Evolutionary conservation across 2,329 filamentous ascomycete genomes (phyloP), one percentile per base, ranked within the genome.

Genomic region (Pseudogymnoascus sp.): DNA sequence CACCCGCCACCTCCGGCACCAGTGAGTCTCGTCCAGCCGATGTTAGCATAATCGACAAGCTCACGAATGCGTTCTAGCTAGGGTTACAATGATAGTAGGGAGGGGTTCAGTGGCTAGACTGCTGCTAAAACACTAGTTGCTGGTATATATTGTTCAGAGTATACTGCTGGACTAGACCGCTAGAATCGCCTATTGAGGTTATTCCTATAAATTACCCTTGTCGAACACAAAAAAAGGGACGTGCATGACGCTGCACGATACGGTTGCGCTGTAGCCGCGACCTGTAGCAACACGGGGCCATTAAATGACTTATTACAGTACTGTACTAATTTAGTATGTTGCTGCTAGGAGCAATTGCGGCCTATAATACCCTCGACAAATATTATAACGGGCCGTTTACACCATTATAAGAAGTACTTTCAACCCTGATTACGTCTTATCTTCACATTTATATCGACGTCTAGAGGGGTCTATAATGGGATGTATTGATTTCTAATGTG

Each of bases 11-110:
- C 94, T 17, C 94, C 94, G 1, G 94, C 94, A 37, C 94, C 94
- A 0, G 94, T 99, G 62, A 99, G 82, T 74, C 99, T 99, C 9
- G 94, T 97, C 92, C 92, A 99, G 33, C 94, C 94, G 61, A 97
- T 89, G 39, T 88, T 89, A 61, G 91, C 84, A 68, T 94, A 86
- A 67, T 99, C 93, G 57, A 96, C 88, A 24, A 99, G 79, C 75
- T 96, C 92, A 64, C 94, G 86, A 67, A 99, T 86, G 33, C 92
- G 85, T 76, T 99, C 94, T 29, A 99, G 81, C 54, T 41, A 41
- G 9, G 17, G 4, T 15, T 41, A 24, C 5, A 4, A 17, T 44
- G 10, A 10, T 44, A 40, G 15, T 40, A 17, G n/a, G 15, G n/a
- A 15, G 37, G 15, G 21, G 21, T 7, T 17, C 10, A 40, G 15